Evolutionary conservation across 345 rosid genomes (phyloP).

Genomic region (Rhodamnia rubescens): DNA sequence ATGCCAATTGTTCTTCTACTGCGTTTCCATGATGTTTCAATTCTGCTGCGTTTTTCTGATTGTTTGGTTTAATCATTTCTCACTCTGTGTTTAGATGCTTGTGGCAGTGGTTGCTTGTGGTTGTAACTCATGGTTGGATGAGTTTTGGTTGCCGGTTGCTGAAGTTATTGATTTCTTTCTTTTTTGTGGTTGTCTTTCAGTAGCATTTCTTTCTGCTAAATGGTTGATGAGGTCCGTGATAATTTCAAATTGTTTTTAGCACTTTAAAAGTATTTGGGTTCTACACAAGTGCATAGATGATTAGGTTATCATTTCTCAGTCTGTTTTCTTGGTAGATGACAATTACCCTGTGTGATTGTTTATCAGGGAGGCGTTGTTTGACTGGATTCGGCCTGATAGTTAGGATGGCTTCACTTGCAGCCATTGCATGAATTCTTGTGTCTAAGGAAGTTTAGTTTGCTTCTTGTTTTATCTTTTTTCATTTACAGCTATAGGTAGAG

Average conservation of each 20-base stretch:
- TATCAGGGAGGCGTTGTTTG: background rate
- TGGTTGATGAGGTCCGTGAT: background rate
- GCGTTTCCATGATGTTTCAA: background rate
- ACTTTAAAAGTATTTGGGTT: background rate
- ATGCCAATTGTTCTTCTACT: background rate
- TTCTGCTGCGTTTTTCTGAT: background rate
- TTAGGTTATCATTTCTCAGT: background rate
- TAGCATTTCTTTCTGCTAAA: background rate
- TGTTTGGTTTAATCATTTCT: background rate
- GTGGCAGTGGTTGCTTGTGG: background rate
- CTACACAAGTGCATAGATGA: background rate
- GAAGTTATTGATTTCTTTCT: background rate
- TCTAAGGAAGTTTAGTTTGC: background rate
- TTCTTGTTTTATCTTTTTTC: background rate
- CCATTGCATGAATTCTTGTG: background rate
- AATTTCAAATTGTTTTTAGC: background rate
- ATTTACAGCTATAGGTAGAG: background rate
- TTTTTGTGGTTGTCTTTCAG: background rate
- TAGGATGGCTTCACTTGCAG: background rate
- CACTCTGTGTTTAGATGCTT: background rate
- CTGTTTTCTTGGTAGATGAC: background rate
- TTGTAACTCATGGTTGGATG: background rate
- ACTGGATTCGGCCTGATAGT: background rate
- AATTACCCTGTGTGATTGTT: background rate
- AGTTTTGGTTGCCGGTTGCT: background rate